phyloP scores from a whole-genome alignment of 495 filamentous ascomycete genomes.

The Clohesyomyces aquaticus region DNA sequence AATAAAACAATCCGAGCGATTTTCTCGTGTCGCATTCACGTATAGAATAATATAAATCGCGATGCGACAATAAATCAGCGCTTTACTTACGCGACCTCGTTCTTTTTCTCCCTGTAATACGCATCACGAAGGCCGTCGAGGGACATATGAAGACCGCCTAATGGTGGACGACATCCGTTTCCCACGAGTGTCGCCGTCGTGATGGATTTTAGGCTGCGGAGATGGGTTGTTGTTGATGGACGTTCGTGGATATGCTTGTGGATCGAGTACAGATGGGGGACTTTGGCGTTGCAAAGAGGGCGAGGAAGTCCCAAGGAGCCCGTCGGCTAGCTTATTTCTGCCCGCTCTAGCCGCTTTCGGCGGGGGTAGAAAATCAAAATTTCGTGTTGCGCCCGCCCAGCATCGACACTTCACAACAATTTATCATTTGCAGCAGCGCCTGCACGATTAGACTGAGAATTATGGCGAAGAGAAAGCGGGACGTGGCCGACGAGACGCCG shows the following conservation, averaged over 20 bases:
- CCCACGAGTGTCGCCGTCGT: conserved; percentile 49
- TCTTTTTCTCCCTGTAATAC: conserved; percentile 61
- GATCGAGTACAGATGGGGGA: conserved; percentile 18
- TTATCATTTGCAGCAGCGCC: not conserved
- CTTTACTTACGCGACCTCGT: conserved; percentile 64
- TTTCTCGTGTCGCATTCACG: conserved; percentile 45
- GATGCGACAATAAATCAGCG: conserved; percentile 36
- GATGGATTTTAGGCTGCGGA: conserved; percentile 50
- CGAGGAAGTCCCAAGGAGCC: conserved; percentile 5
- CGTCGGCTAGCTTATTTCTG: conserved; percentile 10
- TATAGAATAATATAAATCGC: conserved; percentile 35
- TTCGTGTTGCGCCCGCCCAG: conserved; percentile 9
- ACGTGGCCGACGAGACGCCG: conserved; percentile 40
- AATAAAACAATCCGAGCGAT: conserved; percentile 43
- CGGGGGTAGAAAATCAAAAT: conserved; percentile 21
- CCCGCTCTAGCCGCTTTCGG: conserved; percentile 7
- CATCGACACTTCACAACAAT: not conserved
- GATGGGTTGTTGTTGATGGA: conserved; percentile 32
- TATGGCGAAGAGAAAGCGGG: conserved; percentile 82
- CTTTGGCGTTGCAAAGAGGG: conserved; percentile 4
- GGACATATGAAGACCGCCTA: conserved; percentile 52
- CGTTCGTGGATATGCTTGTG: not conserved
- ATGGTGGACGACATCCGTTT: conserved; percentile 64
- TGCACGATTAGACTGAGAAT: conserved; percentile 1
- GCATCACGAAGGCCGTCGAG: conserved; percentile 58